phyloP scores from a whole-genome alignment of 257 asterid species.

The Euphrasia confusa region DNA sequence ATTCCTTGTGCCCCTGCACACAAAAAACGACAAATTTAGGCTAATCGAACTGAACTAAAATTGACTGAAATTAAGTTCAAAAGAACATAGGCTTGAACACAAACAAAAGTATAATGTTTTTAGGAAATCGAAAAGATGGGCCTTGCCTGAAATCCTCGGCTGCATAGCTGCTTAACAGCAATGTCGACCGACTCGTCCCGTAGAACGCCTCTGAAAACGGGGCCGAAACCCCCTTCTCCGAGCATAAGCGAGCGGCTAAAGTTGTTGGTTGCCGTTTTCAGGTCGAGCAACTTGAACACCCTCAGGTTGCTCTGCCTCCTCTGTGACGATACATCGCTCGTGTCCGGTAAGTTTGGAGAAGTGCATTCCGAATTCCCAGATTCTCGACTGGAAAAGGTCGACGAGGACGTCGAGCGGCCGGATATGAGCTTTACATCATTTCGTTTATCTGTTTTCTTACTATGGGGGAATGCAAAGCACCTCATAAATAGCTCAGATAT shows the following conservation, averaged over 20 bases:
- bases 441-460: conserved; percentile 35
- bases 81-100: too few relatives aligned
- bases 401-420: conserved; percentile 38
- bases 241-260: conserved; percentile 78
- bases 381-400: conserved; percentile 47
- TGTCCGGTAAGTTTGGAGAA: conserved; percentile 56
- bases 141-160: conserved; percentile 85
- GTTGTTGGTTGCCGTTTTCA: conserved; percentile 61
- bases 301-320: conserved; percentile 48
- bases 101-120: too few relatives aligned
- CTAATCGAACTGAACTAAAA: too few relatives aligned
- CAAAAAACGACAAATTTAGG: too few relatives aligned
- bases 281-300: conserved; percentile 56
- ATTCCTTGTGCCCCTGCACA: conserved; percentile 83
- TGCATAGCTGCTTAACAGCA: conserved; percentile 89
- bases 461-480: conserved; percentile 55
- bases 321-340: conserved; percentile 67
- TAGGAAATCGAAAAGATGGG: too few relatives aligned
- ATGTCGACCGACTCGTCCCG: conserved; percentile 53
- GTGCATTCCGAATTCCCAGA: conserved; percentile 46
- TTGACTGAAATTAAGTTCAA: too few relatives aligned
- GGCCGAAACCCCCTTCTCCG: conserved; percentile 92
- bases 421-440: conserved; percentile 42
- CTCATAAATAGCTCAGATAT: conserved; percentile 29
- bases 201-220: conserved; percentile 59